These are phyloP conservation scores for Penicillium sclerotigenum DNA, from an alignment of 2,329 filamentous ascomycete genomes.

Conservation along the genomic window DNA sequence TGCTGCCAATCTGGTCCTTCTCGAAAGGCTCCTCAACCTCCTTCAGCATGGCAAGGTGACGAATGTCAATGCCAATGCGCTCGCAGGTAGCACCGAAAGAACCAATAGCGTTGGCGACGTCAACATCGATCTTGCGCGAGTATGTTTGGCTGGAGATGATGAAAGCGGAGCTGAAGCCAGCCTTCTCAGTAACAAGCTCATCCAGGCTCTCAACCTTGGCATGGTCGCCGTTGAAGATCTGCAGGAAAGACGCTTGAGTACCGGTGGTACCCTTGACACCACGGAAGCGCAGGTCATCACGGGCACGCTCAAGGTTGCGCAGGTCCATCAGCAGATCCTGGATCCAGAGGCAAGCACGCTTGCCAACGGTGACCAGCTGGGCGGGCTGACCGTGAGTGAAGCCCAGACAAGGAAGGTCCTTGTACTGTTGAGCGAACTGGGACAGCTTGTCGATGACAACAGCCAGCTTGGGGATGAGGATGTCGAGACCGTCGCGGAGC, in stretches of 20 bases:
- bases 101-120: slow-evolving; percentile 74
- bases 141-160: slow-evolving; percentile 71
- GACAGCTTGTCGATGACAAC: slow-evolving; percentile 73
- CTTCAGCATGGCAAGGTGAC: slow-evolving; percentile 71
- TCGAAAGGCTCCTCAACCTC: slow-evolving; percentile 84
- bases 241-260: slow-evolving; percentile 74
- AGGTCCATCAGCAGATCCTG: slow-evolving; percentile 76
- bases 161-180: slow-evolving; percentile 61
- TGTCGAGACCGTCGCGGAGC: slow-evolving; percentile 68
- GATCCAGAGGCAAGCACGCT: slow-evolving; percentile 68
- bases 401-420: slow-evolving; percentile 67
- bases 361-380: slow-evolving; percentile 63
- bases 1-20: slow-evolving; percentile 70
- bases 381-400: slow-evolving; percentile 67
- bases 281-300: slow-evolving; percentile 69
- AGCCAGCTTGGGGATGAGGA: slow-evolving; percentile 75
- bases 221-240: slow-evolving; percentile 62
- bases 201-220: slow-evolving; percentile 61
- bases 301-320: slow-evolving; percentile 66
- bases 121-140: slow-evolving; percentile 76
- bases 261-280: slow-evolving; percentile 71
- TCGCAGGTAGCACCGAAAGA: slow-evolving; percentile 76
- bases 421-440: slow-evolving; percentile 69
- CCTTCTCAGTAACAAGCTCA: slow-evolving; percentile 62
- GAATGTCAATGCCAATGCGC: slow-evolving; percentile 70